Base-by-base conservation (phyloP, 192 early-diverging fungal species). In the Kickxella alabastrina region DNA sequence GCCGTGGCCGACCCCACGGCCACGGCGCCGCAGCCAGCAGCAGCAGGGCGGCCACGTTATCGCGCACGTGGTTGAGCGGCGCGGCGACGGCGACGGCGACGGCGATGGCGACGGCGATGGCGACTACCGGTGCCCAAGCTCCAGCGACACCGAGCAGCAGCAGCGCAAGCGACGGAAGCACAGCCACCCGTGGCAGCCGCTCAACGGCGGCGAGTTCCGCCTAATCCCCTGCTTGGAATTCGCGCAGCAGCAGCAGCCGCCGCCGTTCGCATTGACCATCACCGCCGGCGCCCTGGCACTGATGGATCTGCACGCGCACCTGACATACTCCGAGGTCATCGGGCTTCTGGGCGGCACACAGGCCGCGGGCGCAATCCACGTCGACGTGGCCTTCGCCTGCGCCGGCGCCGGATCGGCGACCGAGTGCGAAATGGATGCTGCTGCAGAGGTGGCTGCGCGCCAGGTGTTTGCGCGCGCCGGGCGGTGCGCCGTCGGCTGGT, bases 381-480 rank as follows among this genome's bases (percentile, higher is more conserved):
- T 93, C 9, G 63, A 81, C 25, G 70, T 77, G 0, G 87, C 83
- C 6, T 93, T 87, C 65, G 92, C 93, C 4, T 96, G 93, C 62
- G 63, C 77, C 31, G 87, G 86, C 50, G 79, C 83, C 29, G 88
- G 87, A 63, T 91, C 91, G 3, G 82, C 86, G 2, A 83, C 89
- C 34, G 89, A 92, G 77, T 97, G 93, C 73, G 94, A 97, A 59
- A 93, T 97, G 89, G 93, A 95, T 55, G 88, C 90, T 19, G 84
- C 63, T 10, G 89, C 87, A 1, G 92, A 97, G 52, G 84, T 93
- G 42, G 79, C 84, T 29, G 93, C 94, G 1, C 79, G 90, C 9
- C 80, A 85, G 34, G 79, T 64, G 15, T 97, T 97, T 66, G 75
- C 68, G 0, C 61, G 59, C 6, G 68, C 76, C 54, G 80, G 82